These are phyloP conservation scores for Clarireedia sp. DNA, from an alignment of 2,329 filamentous ascomycete genomes.

Conservation along the genomic window DNA sequence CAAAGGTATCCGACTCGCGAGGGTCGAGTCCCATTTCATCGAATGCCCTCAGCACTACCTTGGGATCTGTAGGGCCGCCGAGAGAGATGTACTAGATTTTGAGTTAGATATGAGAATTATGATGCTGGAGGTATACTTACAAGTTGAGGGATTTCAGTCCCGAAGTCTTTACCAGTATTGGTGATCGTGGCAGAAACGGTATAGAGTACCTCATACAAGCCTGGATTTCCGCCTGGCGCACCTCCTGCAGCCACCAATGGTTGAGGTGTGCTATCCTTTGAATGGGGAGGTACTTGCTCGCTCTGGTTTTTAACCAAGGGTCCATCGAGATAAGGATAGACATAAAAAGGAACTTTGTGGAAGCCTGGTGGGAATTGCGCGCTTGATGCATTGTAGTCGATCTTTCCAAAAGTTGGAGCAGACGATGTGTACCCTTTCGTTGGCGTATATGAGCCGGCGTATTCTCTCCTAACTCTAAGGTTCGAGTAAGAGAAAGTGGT, in stretches of 20 bases:
- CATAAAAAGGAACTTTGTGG: constrained; percentile 39
- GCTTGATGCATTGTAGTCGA: constrained; percentile 52
- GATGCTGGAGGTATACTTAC: constrained; percentile 11
- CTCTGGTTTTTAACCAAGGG: constrained; percentile 28
- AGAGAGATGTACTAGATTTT: constrained; percentile 62
- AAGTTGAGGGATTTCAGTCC: constrained; percentile 52
- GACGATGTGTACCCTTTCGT: constrained; percentile 53
- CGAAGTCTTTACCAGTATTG: constrained; percentile 45
- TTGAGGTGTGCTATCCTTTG: constrained; percentile 39
- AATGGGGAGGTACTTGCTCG: constrained; percentile 34
- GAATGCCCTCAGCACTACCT: constrained; percentile 67
- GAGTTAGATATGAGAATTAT: neutral
- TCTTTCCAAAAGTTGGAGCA: constrained; percentile 56
- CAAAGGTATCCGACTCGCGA: constrained; percentile 58
- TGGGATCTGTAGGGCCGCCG: constrained; percentile 65
- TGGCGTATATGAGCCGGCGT: constrained; percentile 32
- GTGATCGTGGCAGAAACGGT: constrained; percentile 44
- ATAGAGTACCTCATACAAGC: constrained; percentile 48
- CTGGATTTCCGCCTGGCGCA: constrained; percentile 45
- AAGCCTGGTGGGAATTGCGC: constrained; percentile 60
- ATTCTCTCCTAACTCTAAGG: constrained; percentile 36
- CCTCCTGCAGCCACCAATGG: constrained; percentile 41
- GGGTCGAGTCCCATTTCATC: constrained; percentile 66
- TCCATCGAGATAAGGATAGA: constrained; percentile 48
- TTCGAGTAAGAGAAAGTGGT: constrained; percentile 69